Evolutionary conservation across 2,329 filamentous ascomycete genomes (phyloP), one percentile per base, ranked within the genome.

Genomic region (Decorospora gaudefroyi): DNA sequence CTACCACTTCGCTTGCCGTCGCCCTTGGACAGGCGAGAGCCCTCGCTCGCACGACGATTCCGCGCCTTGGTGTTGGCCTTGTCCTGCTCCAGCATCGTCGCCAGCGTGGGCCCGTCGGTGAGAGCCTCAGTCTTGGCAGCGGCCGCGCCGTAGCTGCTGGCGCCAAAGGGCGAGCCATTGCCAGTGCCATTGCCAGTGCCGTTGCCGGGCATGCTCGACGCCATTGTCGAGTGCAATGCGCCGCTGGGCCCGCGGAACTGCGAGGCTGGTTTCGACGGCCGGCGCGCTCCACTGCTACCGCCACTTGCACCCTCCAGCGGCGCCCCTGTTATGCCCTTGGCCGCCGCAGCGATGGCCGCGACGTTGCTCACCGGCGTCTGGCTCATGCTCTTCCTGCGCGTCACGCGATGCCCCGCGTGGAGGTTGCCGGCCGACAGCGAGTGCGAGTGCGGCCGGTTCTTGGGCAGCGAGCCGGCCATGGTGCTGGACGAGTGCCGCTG

Each of bases 311-410:
- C 74, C 27, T 73, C 75, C 74, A 85, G 68, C 79, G 78, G 77
- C 48, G 81, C 80, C 57, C 86, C 83, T 47, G 74, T 74, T 38
- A 76, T 78, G 66, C 88, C 87, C 64, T 83, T 83, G 37, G 72
- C 71, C 1, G 85, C 87, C 9, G 86, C 86, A 21, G 87, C 86
- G 51, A 92, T 76, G 40, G 87, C 88, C 12, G 87, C 85, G 31
- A 87, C 83, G 72, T 87, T 91, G 69, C 82, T 79, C 33, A 79
- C 80, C 32, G 85, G 82, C 54, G 84, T 86, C 49, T 88, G 90
- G 67, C 82, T 84, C 68, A 95, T 90, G 74, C 91, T 96, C 81
- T 97, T 97, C 62, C 93, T 84, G 64, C 92, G 88, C 61, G 88
- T 90, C 58, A 97, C 84, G 60, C 93, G 88, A 72, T 96, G 88